A percentile compares a stretch with the other conserved stretches of the same genome.
These are phyloP conservation scores for Carex parvula DNA, from an alignment of 176 grass and related monocot genomes.

Conservation along the genomic window DNA sequence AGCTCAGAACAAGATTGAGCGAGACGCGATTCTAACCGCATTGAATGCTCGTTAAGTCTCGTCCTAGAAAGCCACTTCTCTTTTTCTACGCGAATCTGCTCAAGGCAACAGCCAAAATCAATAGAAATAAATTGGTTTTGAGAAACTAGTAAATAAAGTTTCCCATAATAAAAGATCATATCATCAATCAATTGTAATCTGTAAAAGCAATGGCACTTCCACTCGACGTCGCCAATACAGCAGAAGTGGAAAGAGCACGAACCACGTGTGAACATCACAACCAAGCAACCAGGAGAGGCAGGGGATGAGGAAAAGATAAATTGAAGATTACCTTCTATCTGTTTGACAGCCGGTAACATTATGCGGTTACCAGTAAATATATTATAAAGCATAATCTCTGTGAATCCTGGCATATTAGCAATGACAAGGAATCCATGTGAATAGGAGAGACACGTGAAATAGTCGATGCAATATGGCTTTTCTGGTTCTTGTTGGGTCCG, in stretches of 20 bases:
- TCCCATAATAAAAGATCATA: slow-evolving; percentile 53
- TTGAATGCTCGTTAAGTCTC: too few relatives aligned
- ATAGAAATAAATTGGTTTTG: not conserved
- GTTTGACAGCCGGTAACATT: slow-evolving; percentile 33
- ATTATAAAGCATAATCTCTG: slow-evolving; percentile 55
- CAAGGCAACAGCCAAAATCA: not conserved
- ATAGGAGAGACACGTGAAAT: slow-evolving; percentile 12
- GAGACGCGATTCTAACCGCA: not conserved
- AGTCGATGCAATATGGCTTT: slow-evolving; percentile 16
- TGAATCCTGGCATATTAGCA: slow-evolving; percentile 26
- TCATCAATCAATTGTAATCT: slow-evolving; percentile 33
- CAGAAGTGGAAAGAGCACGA: slow-evolving; percentile 31
- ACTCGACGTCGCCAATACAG: slow-evolving; percentile 38
- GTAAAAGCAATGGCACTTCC: slow-evolving; percentile 32
- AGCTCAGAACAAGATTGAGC: not conserved
- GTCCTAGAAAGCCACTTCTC: not conserved
- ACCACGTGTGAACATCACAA: slow-evolving; percentile 37
- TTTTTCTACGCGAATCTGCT: not conserved
- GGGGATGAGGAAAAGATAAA: slow-evolving; percentile 46
- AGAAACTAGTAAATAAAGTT: slow-evolving; percentile 45
- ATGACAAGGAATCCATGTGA: slow-evolving; percentile 63
- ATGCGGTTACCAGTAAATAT: slow-evolving; percentile 58
- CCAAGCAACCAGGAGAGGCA: slow-evolving; percentile 24
- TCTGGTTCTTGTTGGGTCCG: slow-evolving; percentile 33
- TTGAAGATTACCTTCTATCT: not conserved